Conservation (phyloP, 176 grass and related monocot genomes). For the Coix lacrymajobi region DNA sequence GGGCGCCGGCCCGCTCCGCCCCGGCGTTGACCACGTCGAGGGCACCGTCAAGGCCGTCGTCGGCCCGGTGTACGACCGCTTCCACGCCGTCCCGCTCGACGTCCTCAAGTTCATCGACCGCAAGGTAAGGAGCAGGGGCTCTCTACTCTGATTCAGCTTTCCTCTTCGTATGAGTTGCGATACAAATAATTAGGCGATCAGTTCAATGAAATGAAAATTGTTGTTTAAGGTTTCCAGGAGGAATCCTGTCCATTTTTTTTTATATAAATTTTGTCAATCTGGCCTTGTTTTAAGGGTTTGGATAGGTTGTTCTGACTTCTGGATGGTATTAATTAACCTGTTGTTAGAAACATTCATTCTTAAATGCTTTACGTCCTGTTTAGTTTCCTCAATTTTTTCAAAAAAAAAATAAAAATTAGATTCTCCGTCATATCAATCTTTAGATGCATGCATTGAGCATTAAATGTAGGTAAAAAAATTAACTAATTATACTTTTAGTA, state of each 20-base stretch:
- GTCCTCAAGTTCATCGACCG: conserved; percentile 80
- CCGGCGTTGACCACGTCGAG: conserved; percentile 76
- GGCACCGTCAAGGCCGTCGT: conserved; percentile 81
- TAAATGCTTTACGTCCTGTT: too few species aligned
- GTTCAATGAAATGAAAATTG: not conserved
- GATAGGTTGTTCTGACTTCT: too few species aligned
- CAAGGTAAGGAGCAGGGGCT: conserved; percentile 35
- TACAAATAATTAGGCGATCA: not conserved
- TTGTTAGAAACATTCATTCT: too few species aligned
- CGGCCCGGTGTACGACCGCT: conserved; percentile 72
- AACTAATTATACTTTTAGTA: too few species aligned
- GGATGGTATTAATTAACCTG: too few species aligned
- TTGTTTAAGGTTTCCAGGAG: not conserved
- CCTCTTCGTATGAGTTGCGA: not conserved
- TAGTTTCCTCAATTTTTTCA: too few species aligned
- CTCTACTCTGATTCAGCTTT: not conserved
- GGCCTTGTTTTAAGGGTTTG: too few species aligned
- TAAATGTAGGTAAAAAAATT: too few species aligned
- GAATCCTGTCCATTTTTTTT: not conserved
- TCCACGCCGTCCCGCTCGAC: conserved; percentile 58
- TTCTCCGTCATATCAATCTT: too few species aligned
- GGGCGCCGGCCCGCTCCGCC: conserved; percentile 71
- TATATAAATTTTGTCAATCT: too few species aligned
- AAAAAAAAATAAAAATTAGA: too few species aligned
- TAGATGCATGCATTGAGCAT: too few species aligned